These are phyloP conservation scores for Sporisorium exsertum DNA, from an alignment of 1,284 basidiomycete genomes.

Conservation along the genomic window DNA sequence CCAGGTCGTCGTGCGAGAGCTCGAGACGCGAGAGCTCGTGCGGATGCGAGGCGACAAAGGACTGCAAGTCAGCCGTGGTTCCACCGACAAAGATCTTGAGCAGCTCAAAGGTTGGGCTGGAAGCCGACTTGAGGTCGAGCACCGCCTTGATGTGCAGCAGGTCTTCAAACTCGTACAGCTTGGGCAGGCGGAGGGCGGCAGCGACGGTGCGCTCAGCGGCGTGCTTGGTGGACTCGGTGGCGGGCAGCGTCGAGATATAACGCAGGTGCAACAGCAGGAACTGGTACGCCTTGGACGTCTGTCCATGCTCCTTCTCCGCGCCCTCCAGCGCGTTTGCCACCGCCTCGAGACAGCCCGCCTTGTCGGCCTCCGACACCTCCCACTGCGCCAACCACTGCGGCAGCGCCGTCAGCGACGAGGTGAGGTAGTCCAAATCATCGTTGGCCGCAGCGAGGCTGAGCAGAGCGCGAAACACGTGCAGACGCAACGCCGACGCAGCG, in stretches of 20 bases:
- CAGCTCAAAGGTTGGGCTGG: slow-evolving; percentile 49
- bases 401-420: slow-evolving; percentile 51
- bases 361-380: slow-evolving; percentile 52
- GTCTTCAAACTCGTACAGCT: slow-evolving; percentile 66
- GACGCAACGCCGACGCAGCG: slow-evolving; percentile 51
- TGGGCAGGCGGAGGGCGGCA: slow-evolving; percentile 60
- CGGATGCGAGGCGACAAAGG: slow-evolving; percentile 40
- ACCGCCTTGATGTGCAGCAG: slow-evolving; percentile 58
- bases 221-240: slow-evolving; percentile 15
- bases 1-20: slow-evolving; percentile 45
- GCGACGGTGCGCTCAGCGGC: slow-evolving; percentile 61
- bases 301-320: slow-evolving; percentile 53
- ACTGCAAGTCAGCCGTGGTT: slow-evolving; percentile 40
- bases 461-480: slow-evolving; percentile 56
- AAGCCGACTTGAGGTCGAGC: slow-evolving; percentile 43
- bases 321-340: slow-evolving; percentile 58
- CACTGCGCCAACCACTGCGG: slow-evolving; percentile 66
- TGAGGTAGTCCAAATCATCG: slow-evolving; percentile 65
- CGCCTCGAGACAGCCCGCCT: slow-evolving; percentile 51
- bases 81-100: slow-evolving; percentile 65
- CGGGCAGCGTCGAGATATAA: slow-evolving; percentile 53
- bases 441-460: slow-evolving; percentile 58
- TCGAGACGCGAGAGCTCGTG: slow-evolving; percentile 40
- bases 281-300: slow-evolving; percentile 58
- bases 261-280: slow-evolving; percentile 62